phyloP scores from a whole-genome alignment of 768 basidiomycete species.

The Lentinula raphanica region DNA sequence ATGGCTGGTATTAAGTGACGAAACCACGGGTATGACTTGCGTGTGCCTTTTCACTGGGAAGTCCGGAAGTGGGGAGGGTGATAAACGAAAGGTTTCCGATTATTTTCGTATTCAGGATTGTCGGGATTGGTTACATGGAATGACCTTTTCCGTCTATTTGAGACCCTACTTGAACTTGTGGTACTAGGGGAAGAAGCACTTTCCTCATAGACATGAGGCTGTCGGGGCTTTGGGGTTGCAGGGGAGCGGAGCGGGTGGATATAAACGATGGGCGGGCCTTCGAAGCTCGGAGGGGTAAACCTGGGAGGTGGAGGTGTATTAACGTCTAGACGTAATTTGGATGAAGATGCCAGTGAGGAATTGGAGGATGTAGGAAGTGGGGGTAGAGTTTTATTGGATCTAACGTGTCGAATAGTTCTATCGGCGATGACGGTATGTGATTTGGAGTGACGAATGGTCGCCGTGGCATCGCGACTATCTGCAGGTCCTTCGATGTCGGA shows the following conservation, averaged over 20 bases:
- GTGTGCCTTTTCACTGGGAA: background rate
- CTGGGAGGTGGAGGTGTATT: conserved; percentile 3
- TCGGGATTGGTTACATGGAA: conserved; percentile 29
- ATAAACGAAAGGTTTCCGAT: conserved; percentile 15
- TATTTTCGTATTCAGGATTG: conserved; percentile 11
- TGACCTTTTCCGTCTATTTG: conserved; percentile 15
- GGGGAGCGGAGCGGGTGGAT: conserved; percentile 27
- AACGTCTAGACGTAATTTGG: background rate
- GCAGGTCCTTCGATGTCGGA: conserved; percentile 15
- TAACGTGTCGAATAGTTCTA: background rate
- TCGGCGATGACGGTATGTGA: background rate
- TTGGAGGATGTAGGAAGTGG: background rate
- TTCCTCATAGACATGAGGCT: background rate
- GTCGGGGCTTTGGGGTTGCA: background rate
- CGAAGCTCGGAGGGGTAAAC: background rate
- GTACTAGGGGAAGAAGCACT: conserved; percentile 13
- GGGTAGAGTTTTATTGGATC: conserved; percentile 2
- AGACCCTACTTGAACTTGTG: conserved; percentile 14
- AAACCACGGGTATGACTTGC: background rate
- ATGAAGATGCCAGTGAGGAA: background rate
- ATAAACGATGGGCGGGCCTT: conserved; percentile 27
- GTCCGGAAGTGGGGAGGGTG: conserved; percentile 26
- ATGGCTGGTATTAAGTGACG: background rate
- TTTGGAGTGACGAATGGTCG: background rate
- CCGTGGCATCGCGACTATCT: background rate